Evolutionary conservation across 257 asterid genomes (phyloP), one percentile per base, ranked within the genome.

Genomic region (Linderniella brevidens): DNA sequence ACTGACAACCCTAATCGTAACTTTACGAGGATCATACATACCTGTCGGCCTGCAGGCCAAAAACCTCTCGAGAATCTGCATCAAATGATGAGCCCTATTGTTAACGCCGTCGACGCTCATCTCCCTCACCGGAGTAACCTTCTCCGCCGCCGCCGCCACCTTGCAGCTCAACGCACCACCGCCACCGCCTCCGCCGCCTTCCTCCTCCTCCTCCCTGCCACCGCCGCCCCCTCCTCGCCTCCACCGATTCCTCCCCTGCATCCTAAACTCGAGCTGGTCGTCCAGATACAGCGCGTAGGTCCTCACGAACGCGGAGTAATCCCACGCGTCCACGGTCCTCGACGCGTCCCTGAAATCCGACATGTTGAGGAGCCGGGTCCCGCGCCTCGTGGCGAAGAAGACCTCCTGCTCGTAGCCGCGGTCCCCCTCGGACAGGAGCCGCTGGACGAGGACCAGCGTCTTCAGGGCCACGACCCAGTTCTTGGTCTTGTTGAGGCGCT

Each of bases 381-480:
- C 96, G 0, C 72, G 67, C 52, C 96, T 62, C 1, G 81, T 72
- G 1, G 85, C 64, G 36, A 75, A 85, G 76, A 77, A 85, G 38
- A 90, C 69, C 73, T 81, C 96, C 46, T 71, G 68, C 59, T 74
- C 92, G 25, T 64, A 73, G 3, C 79, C 37, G 0, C 57, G 58
- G 54, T 75, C 77, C 0, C 94, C 96, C 9, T 79, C 78, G 0
- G 63, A 18, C 15, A 90, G 72, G 59, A 90, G 65, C 52, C 93
- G 79, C 6, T 79, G 94, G 40, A 75, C 44, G 58, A 90, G 68
- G 85, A 90, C 70, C 47, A 90, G 78, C 0, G 92, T 11, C 53
- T 90, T 90, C 4, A 90, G 55, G 0, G 98, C 98, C 36, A 90
- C 98, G 6, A 71, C 78, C 96, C 98, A 90, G 40, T 81, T 81